A percentile compares a stretch with the other conserved stretches of the same genome.
Evolutionary conservation across 768 basidiomycete genomes (phyloP).

Genomic region (Leccinum pellstonianum): DNA sequence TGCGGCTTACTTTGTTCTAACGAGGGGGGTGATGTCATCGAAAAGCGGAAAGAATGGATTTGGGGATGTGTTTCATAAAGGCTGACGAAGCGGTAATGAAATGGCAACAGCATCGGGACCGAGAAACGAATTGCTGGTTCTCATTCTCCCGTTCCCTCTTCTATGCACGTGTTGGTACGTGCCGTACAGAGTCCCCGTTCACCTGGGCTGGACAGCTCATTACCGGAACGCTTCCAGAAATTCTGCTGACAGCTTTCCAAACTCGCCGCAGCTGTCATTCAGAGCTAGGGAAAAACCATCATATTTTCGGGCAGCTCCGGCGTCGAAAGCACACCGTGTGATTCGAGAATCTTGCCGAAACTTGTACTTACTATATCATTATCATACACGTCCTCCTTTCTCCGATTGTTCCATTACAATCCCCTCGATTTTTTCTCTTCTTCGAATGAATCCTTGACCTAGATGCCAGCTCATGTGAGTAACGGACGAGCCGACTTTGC

Average conservation of each 20-base stretch:
- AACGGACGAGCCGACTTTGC: background rate
- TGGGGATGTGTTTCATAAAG: background rate
- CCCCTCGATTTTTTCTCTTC: conserved; percentile 36
- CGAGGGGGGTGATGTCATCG: background rate
- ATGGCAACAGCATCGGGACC: background rate
- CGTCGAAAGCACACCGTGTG: background rate
- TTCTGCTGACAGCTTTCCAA: background rate
- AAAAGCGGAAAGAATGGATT: too few species aligned
- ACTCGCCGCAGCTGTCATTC: background rate
- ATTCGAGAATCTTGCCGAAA: background rate
- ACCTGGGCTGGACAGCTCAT: background rate
- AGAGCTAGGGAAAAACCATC: background rate
- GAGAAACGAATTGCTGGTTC: background rate
- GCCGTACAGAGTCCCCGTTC: background rate
- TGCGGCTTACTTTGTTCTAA: background rate
- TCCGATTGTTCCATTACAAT: background rate
- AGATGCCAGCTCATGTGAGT: background rate
- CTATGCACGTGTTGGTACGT: background rate
- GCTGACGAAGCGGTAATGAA: background rate
- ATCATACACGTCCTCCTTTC: background rate
- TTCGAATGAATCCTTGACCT: conserved; percentile 52
- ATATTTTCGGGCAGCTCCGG: background rate
- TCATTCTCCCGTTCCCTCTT: background rate
- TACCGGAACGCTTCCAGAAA: background rate
- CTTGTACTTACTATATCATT: background rate